Conservation (phyloP, 2,329 filamentous ascomycete species). For the Chaetomium sp. region DNA sequence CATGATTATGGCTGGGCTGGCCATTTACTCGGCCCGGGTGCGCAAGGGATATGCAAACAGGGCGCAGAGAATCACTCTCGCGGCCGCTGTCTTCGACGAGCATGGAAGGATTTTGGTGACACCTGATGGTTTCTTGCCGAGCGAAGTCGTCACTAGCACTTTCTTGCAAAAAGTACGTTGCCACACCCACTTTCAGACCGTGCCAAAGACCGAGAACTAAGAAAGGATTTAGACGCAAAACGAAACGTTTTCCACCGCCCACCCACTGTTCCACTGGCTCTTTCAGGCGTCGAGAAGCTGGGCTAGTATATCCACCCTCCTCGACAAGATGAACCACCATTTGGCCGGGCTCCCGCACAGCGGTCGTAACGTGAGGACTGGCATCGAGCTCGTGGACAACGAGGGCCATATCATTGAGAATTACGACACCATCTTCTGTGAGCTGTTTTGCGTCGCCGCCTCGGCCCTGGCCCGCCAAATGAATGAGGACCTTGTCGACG, state of each 20-base stretch:
- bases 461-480: constrained; percentile 70
- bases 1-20: constrained; percentile 58
- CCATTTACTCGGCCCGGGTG: constrained; percentile 55
- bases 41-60: constrained; percentile 58
- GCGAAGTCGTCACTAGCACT: constrained; percentile 75
- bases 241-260: constrained; percentile 74
- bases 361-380: constrained; percentile 42
- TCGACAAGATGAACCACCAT: constrained; percentile 73
- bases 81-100: constrained; percentile 67
- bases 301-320: constrained; percentile 65
- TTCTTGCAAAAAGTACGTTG: constrained; percentile 63
- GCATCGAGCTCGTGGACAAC: constrained; percentile 53
- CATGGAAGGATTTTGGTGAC: constrained; percentile 69
- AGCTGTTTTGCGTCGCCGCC: constrained; percentile 81
- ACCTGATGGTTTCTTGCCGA: constrained; percentile 68
- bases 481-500: constrained; percentile 61
- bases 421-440: constrained; percentile 76
- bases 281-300: constrained; percentile 81
- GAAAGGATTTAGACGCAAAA: constrained; percentile 53
- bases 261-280: constrained; percentile 85
- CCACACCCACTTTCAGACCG: too few species aligned
- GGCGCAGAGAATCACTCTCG: constrained; percentile 63
- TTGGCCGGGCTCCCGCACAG: constrained; percentile 54
- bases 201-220: neutral
- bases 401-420: constrained; percentile 63